Evolutionary conservation across 2,329 filamentous ascomycete genomes (phyloP), one percentile per base, ranked within the genome.

Genomic region (Sarocladium strictum): DNA sequence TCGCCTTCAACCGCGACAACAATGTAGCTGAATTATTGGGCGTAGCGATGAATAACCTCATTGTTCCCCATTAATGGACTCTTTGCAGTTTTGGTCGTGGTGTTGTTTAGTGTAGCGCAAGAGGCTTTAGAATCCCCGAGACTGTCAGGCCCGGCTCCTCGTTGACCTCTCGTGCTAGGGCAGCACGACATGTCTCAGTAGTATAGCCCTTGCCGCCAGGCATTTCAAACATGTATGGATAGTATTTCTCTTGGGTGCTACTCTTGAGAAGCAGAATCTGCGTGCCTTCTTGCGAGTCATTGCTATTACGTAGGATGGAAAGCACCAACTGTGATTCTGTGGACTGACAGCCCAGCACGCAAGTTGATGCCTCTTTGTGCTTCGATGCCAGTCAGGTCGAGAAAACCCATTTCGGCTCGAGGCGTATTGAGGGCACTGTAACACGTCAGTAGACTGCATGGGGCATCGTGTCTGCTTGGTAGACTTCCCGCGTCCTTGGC

Each of bases 11-110:
- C 19, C 4, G 43, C 15, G 17, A 19, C 26, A 24, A 49, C 17
- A n/a, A n/a, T n/a, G 43, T 49, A 49, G 43, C 43, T 49, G 43
- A 49, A 49, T 32, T 49, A 24, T n/a, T 49, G 43, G 17, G 43
- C 26, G 15, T 32, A 17, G 43, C 43, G 43, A 27, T 21, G 26
- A n/a, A 32, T 32, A 32, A n/a, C 23, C n/a, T 49, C 26, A 12
- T 32, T 10, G 19, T 11, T 29, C 10, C 43, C 43, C 29, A 19
- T 45, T 15, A 24, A 9, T 26, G 40, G 19, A 45, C 24, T 24
- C 21, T 49, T 17, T 6, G 15, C 43, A 7, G 43, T 29, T 24
- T 49, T 49, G 4, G 26, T 32, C 11, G 43, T 49, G 43, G 43
- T 49, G 15, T 49, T 29, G 23, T 49, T 49, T 23, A 49, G 15